Evolutionary conservation across 2,329 filamentous ascomycete species (phyloP).

Genomic region (Trichoderma simmonsii): DNA sequence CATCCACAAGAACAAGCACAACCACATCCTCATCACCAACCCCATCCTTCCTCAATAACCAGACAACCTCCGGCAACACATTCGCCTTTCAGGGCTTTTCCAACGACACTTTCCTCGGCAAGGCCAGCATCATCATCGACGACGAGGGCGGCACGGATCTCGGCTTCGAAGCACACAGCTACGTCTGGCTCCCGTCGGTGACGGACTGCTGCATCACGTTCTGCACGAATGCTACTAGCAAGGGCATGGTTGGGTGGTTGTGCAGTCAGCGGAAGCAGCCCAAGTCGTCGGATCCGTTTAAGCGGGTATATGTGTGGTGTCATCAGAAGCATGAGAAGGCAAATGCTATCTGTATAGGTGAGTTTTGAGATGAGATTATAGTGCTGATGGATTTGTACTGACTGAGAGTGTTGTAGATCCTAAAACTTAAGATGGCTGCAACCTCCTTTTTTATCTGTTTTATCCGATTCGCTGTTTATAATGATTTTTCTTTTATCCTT

Average conservation of each 20-base stretch:
- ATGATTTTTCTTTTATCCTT: not conserved
- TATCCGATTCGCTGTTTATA: not conserved
- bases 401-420: not conserved
- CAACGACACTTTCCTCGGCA: slow-evolving; percentile 25
- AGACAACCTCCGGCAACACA: slow-evolving; percentile 18
- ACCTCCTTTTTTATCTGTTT: not conserved
- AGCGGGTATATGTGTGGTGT: slow-evolving; percentile 28
- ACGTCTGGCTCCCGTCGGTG: slow-evolving; percentile 24
- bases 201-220: slow-evolving; percentile 26
- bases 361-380: not conserved
- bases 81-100: slow-evolving; percentile 35
- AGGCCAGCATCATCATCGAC: slow-evolving; percentile 23
- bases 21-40: not conserved
- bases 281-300: slow-evolving; percentile 22
- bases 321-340: slow-evolving; percentile 20
- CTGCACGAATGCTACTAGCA: slow-evolving; percentile 25
- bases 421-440: not conserved
- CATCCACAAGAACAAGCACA: not conserved
- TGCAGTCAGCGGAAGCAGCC: slow-evolving; percentile 26
- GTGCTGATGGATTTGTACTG: not conserved
- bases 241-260: slow-evolving; percentile 25
- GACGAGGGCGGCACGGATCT: slow-evolving; percentile 27
- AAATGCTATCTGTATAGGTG: slow-evolving; percentile 13
- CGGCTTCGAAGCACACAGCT: slow-evolving; percentile 23
- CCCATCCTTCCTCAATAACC: slow-evolving; percentile 26